These are phyloP conservation scores for Nymphaea thermarum DNA, from an alignment of 164 flowering plant species.

Conservation along the genomic window DNA sequence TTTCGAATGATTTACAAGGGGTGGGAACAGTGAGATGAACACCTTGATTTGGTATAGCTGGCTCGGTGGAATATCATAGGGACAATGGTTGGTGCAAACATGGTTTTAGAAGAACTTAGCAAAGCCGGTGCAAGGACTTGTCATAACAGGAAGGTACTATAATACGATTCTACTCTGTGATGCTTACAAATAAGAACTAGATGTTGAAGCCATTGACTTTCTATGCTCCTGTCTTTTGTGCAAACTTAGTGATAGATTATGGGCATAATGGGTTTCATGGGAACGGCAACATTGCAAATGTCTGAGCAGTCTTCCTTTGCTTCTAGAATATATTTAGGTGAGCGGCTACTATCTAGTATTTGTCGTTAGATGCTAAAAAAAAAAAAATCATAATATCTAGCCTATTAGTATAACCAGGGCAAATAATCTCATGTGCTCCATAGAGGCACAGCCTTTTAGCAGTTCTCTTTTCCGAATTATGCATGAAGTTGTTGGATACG, in stretches of 20 bases:
- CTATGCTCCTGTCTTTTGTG: not conserved
- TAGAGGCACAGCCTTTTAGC: too few relatives aligned
- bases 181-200: not conserved
- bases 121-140: conserved; percentile 90
- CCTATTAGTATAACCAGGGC: too few relatives aligned
- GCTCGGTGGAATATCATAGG: conserved; percentile 95
- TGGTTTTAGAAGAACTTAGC: conserved; percentile 81
- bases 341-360: too few relatives aligned
- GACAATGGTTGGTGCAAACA: conserved; percentile 91
- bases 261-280: not conserved
- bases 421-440: too few relatives aligned
- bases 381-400: too few relatives aligned
- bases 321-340: too few relatives aligned
- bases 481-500: too few relatives aligned
- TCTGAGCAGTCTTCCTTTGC: too few relatives aligned
- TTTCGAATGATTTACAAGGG: conserved; percentile 28
- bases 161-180: not conserved
- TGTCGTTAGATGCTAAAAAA: too few relatives aligned
- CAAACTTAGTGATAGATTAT: too few relatives aligned
- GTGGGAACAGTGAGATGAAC: conserved; percentile 83
- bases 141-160: conserved; percentile 84
- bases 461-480: too few relatives aligned
- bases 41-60: conserved; percentile 91
- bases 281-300: too few relatives aligned
- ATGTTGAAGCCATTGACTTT: not conserved